Evolutionary conservation across 148 eudicot genomes (phyloP), one percentile per base, ranked within the genome.

Genomic region (Limonium bicolor): DNA sequence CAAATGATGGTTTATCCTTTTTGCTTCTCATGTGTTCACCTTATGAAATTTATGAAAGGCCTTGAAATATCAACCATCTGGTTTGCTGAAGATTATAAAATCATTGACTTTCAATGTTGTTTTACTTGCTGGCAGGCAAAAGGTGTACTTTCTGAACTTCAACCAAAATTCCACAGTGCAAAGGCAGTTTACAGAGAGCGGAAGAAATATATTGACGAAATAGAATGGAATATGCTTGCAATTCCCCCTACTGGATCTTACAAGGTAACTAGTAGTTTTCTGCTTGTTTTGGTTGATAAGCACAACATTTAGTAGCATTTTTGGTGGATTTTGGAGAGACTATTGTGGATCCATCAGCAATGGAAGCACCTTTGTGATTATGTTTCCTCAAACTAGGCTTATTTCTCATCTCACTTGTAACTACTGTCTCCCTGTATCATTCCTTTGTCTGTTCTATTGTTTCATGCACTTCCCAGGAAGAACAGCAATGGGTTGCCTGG

Each of bases 221-320:
- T 92, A 56, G 99, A 92, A 66, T 92, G 94, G 99, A 85, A 82
- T 67, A 65, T 85, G 83, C 83, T 92, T 56, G 90, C 99, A 15
- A 66, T 74, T 45, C 99, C 99, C 20, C 86, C 99, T 41, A 63
- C 94, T 41, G 94, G 95, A 27, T 71, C 94, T 56, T 59, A 64
- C 65, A 81, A 85, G 94, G 99, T 23, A 43, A 43, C 31, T 43
- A 13, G 13, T 43, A 23, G 29, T 20, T 24, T 43, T 25, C 19
- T 43, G 48, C 30, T 25, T 43, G 11, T 43, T 28, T 25, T n/a
- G n/a, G n/a, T n/a, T n/a, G n/a, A n/a, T n/a, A n/a, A n/a, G n/a
- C n/a, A n/a, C n/a, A n/a, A n/a, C n/a, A n/a, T n/a, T n/a, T n/a
- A n/a, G n/a, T 28, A 24, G 36, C 20, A 5, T 28, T 29, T 6